Conservation (phyloP, 2,329 filamentous ascomycete species). For the Colletotrichum viniferum region DNA sequence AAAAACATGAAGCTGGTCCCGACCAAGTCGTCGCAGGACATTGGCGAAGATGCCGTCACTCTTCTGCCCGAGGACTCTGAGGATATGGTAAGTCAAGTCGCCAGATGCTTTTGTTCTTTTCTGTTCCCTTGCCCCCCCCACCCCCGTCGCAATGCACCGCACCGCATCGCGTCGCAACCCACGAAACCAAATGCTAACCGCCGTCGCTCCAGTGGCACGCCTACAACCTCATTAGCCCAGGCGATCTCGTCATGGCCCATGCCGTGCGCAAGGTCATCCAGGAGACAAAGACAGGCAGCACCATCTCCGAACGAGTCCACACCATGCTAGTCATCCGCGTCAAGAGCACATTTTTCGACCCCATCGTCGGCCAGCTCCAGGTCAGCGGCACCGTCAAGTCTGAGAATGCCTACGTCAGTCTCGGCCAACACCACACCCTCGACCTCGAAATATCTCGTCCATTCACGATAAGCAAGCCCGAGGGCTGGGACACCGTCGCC, state of each 20-base stretch:
- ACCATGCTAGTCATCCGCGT: slow-evolving; percentile 62
- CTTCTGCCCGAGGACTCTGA: slow-evolving; percentile 50
- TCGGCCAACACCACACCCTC: slow-evolving; percentile 64
- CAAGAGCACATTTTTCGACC: slow-evolving; percentile 63
- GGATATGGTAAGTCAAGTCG: slow-evolving; percentile 44
- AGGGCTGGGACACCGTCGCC: slow-evolving; percentile 86
- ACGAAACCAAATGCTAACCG: neutral
- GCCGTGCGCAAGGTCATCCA: slow-evolving; percentile 60
- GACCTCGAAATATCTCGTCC: slow-evolving; percentile 88
- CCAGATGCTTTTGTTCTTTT: neutral
- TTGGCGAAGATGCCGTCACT: slow-evolving; percentile 45
- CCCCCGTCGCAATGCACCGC: neutral
- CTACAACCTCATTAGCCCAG: slow-evolving; percentile 62
- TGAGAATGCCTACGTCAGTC: slow-evolving; percentile 57
- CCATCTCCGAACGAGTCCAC: slow-evolving; percentile 55
- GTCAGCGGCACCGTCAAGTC: slow-evolving; percentile 58
- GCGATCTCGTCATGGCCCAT: slow-evolving; percentile 59
- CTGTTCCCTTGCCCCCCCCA: neutral
- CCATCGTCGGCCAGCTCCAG: slow-evolving; percentile 57
- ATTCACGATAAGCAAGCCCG: slow-evolving; percentile 85
- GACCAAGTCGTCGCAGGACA: slow-evolving; percentile 39
- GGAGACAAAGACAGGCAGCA: slow-evolving; percentile 51
- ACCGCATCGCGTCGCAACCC: neutral
- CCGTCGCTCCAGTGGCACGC: slow-evolving; percentile 55
- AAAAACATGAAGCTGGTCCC: slow-evolving; percentile 43